Conservation (phyloP, 345 rosid species). For the Abelmoschus esculentus region DNA sequence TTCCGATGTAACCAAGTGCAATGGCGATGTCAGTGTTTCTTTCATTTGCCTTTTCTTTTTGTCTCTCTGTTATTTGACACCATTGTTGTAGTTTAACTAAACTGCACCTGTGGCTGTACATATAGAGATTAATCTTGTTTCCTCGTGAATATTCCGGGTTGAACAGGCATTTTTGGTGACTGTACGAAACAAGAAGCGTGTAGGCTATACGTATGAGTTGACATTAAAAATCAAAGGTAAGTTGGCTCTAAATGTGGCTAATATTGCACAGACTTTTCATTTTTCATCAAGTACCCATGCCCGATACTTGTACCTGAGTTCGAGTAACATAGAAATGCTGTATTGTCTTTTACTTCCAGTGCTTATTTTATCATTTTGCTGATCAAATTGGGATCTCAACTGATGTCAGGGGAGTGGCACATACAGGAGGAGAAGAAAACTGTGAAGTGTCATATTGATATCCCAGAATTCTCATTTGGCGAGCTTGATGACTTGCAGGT, state of each 20-base stretch:
- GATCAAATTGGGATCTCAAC: constrained; percentile 7
- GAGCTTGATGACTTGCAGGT: constrained; percentile 96
- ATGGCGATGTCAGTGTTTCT: constrained; percentile 66
- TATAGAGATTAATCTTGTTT: not conserved
- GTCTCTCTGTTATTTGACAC: not conserved
- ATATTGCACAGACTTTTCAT: too few species aligned
- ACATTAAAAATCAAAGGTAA: constrained; percentile 69
- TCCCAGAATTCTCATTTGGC: constrained; percentile 82
- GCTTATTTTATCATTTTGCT: not conserved
- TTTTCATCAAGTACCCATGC: too few species aligned
- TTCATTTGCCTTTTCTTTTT: not conserved
- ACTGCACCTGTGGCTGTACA: not conserved
- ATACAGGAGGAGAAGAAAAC: constrained; percentile 49
- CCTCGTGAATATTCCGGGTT: constrained; percentile 1
- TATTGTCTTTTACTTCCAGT: too few species aligned
- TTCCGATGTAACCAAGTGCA: constrained; percentile 56
- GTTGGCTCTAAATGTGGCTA: not conserved
- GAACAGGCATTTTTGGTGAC: constrained; percentile 84
- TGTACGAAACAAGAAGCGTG: constrained; percentile 83
- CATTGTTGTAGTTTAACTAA: not conserved
- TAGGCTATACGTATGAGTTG: constrained; percentile 78
- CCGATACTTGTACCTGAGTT: too few species aligned
- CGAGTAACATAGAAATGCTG: too few species aligned
- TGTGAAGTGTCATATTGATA: constrained; percentile 58
- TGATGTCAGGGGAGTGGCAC: constrained; percentile 68